Conservation (phyloP, 805 yeast species). For the Kodamaea leandrae region DNA sequence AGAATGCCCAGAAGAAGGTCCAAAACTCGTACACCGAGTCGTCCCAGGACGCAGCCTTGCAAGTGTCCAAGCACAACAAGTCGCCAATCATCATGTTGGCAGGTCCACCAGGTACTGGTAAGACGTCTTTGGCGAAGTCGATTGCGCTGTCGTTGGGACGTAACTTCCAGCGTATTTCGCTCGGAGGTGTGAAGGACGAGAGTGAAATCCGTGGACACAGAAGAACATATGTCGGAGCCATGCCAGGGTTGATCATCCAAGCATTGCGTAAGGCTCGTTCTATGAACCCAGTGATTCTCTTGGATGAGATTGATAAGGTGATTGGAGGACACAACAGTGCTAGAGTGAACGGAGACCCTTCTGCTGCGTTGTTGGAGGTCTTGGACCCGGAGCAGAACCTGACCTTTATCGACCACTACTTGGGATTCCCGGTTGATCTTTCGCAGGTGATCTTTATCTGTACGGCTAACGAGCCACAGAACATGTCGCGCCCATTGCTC, state of each 20-base stretch:
- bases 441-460: conserved; percentile 81
- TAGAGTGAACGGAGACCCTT: conserved; percentile 76
- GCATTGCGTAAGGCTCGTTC: conserved; percentile 71
- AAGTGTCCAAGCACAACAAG: conserved; percentile 35
- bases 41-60: conserved; percentile 14
- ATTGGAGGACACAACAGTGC: conserved; percentile 49
- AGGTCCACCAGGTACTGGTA: conserved; percentile 95
- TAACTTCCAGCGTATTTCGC: conserved; percentile 72
- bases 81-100: conserved; percentile 79
- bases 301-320: conserved; percentile 85
- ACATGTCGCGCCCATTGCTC: conserved; percentile 70
- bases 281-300: conserved; percentile 77
- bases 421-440: conserved; percentile 82
- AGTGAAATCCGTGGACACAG: conserved; percentile 89
- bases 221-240: conserved; percentile 87
- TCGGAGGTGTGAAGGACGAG: conserved; percentile 88
- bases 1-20: conserved; percentile 20
- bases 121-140: conserved; percentile 81
- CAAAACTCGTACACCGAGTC: conserved; percentile 17
- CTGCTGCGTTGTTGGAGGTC: conserved; percentile 84
- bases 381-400: conserved; percentile 87
- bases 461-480: conserved; percentile 76
- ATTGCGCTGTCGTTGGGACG: conserved; percentile 73
- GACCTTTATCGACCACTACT: conserved; percentile 74
- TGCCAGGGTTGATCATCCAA: conserved; percentile 82